A percentile compares a stretch with the other conserved stretches of the same genome.
Conservation (phyloP, 768 basidiomycete species). For the Pulveroboletus sp. region DNA sequence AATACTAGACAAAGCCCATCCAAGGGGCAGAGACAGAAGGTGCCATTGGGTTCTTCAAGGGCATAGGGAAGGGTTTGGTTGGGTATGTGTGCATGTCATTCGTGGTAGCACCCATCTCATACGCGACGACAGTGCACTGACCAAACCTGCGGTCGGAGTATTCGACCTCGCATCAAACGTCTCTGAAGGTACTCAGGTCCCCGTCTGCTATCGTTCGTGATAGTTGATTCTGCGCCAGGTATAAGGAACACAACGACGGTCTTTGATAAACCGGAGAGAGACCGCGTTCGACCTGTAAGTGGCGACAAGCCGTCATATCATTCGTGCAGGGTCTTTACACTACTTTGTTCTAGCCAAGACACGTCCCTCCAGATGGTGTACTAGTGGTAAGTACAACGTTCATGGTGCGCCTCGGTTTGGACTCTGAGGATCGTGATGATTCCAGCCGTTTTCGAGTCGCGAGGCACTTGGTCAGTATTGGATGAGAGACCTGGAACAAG, state of each 20-base stretch:
- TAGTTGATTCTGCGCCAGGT: constrained; percentile 43
- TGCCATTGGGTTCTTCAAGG: constrained; percentile 95
- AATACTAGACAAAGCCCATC: constrained; percentile 82
- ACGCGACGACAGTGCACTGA: constrained; percentile 60
- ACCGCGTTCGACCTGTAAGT: constrained; percentile 76
- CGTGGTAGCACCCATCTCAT: neutral
- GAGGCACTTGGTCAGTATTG: constrained; percentile 95
- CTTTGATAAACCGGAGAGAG: constrained; percentile 87
- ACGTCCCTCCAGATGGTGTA: constrained; percentile 83
- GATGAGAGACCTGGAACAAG: constrained; percentile 93
- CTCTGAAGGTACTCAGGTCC: constrained; percentile 62
- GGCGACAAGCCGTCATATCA: neutral
- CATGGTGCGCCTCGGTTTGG: neutral
- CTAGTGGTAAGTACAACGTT: constrained; percentile 56
- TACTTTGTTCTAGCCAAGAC: constrained; percentile 59
- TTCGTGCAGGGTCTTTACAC: constrained; percentile 3
- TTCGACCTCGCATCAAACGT: constrained; percentile 96
- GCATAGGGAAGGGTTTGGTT: constrained; percentile 92
- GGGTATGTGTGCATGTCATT: constrained; percentile 50
- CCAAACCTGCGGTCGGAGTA: constrained; percentile 95
- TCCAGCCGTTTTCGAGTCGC: constrained; percentile 80
- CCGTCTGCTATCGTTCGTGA: neutral
- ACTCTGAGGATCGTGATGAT: neutral
- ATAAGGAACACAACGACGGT: constrained; percentile 98
- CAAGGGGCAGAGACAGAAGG: constrained; percentile 96